phyloP scores from a whole-genome alignment of 441 rosid genomes.

The Francoa sonchifolia region DNA sequence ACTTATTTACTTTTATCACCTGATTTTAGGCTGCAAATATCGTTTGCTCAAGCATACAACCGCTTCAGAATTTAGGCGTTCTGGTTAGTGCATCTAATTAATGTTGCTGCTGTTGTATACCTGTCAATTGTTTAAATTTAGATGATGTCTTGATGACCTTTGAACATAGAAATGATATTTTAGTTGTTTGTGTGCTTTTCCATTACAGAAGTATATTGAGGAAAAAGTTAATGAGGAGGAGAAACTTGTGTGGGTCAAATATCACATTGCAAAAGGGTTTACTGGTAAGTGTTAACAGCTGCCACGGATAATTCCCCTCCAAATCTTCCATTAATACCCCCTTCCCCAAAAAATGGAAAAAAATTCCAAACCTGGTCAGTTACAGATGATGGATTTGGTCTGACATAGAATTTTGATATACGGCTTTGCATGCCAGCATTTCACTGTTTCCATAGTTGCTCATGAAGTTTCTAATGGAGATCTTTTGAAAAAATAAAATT shows the following conservation, averaged over 20 bases:
- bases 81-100: slow-evolving; percentile 28
- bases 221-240: slow-evolving; percentile 38
- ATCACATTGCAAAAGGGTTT: slow-evolving; percentile 56
- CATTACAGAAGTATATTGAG: slow-evolving; percentile 35
- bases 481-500: no score
- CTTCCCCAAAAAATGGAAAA: no score
- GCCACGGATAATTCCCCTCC: neutral
- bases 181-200: neutral
- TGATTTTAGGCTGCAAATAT: slow-evolving; percentile 46
- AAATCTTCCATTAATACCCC: no score
- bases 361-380: no score
- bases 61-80: slow-evolving; percentile 50
- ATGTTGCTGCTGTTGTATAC: neutral
- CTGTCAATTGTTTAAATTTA: neutral
- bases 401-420: no score
- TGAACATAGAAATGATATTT: neutral
- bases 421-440: no score
- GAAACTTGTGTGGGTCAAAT: slow-evolving; percentile 34
- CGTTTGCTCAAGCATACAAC: slow-evolving; percentile 68
- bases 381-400: no score
- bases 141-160: neutral
- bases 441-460: no score
- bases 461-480: no score
- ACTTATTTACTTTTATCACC: neutral
- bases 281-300: slow-evolving; percentile 26